phyloP scores from a whole-genome alignment of 495 filamentous ascomycete genomes.

The Aspergillus diversus region DNA sequence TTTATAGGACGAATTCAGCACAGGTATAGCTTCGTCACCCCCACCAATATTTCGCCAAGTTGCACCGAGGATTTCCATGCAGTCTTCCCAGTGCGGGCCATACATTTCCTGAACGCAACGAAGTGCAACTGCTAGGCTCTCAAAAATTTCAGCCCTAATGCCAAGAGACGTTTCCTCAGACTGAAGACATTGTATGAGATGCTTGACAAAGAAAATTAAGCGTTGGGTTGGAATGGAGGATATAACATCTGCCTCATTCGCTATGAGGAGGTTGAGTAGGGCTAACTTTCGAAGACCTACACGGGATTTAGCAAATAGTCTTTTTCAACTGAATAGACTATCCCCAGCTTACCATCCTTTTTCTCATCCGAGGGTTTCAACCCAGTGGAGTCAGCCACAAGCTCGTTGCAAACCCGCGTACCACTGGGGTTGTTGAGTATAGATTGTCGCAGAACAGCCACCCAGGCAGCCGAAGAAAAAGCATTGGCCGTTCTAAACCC shows the following conservation, averaged over 20 bases:
- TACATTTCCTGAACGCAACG: constrained; percentile 76
- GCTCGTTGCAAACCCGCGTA: constrained; percentile 57
- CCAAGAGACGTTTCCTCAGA: constrained; percentile 46
- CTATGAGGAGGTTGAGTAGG: constrained; percentile 61
- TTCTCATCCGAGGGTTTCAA: constrained; percentile 44
- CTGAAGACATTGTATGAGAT: constrained; percentile 71
- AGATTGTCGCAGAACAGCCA: constrained; percentile 37
- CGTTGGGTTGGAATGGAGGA: constrained; percentile 73
- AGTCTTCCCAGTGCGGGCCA: constrained; percentile 79
- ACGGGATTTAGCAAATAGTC: constrained; percentile 25
- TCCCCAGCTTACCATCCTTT: constrained; percentile 42
- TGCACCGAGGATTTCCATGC: constrained; percentile 58
- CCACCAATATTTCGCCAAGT: constrained; percentile 54
- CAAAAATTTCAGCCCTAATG: constrained; percentile 58
- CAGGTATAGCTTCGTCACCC: constrained; percentile 57
- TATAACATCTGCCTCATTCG: constrained; percentile 52
- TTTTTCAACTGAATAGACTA: not conserved
- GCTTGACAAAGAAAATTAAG: constrained; percentile 79
- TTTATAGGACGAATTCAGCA: constrained; percentile 70
- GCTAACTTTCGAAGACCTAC: constrained; percentile 57
- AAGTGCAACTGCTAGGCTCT: constrained; percentile 65
- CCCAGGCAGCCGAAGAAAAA: constrained; percentile 46
- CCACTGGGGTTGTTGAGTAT: constrained; percentile 43
- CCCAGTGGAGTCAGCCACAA: constrained; percentile 63
- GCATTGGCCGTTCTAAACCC: constrained; percentile 42